Evolutionary conservation across 345 rosid genomes (phyloP).

Genomic region (Xanthoceras sorbifolium): DNA sequence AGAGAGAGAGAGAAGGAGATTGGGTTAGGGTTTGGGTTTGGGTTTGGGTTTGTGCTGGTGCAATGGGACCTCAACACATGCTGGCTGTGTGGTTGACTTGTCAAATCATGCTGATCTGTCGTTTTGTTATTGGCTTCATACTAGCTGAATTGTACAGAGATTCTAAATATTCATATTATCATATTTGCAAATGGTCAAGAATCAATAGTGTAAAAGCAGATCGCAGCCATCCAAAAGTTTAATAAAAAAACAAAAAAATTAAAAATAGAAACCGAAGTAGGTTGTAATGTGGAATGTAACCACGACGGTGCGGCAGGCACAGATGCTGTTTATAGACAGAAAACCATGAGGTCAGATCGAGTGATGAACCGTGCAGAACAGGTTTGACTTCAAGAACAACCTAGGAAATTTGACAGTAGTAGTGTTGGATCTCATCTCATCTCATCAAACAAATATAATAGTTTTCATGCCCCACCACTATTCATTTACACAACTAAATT

Average conservation of each 20-base stretch:
- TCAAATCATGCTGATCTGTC: slow-evolving; percentile 12
- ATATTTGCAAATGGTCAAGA: neutral
- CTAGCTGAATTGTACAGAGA: neutral
- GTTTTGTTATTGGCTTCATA: neutral
- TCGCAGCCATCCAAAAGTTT: slow-evolving; percentile 21
- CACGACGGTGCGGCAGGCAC: neutral
- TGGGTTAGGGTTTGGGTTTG: too few species aligned
- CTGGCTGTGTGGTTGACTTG: neutral
- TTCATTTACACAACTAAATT: too few species aligned
- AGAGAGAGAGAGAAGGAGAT: too few species aligned
- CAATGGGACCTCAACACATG: neutral
- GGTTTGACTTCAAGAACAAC: slow-evolving; percentile 23
- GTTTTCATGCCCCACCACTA: too few species aligned
- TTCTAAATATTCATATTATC: too few species aligned
- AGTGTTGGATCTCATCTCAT: neutral
- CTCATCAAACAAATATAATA: too few species aligned
- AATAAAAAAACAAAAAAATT: neutral
- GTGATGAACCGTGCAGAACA: neutral
- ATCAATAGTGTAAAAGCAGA: neutral
- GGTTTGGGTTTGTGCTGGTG: neutral
- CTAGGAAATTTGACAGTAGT: slow-evolving; percentile 21
- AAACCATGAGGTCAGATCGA: slow-evolving; percentile 23
- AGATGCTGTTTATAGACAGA: slow-evolving; percentile 13
- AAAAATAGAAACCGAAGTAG: neutral
- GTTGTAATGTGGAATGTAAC: slow-evolving; percentile 16